Evolutionary conservation across 306 rosid species (phyloP).

Genomic region (Begonia masoniana): DNA sequence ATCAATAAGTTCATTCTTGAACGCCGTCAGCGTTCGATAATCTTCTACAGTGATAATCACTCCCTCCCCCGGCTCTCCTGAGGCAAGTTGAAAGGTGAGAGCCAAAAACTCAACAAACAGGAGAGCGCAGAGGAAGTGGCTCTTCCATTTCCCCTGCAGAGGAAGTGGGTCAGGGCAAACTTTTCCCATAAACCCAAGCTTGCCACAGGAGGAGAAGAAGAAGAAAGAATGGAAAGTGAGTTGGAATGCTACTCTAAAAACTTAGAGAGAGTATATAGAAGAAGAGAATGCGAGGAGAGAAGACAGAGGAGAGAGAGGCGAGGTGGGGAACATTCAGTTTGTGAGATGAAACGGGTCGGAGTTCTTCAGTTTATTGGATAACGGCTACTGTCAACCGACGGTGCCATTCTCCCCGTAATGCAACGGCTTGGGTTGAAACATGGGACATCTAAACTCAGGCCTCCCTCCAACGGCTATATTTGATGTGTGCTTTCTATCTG

Average conservation of each 20-base stretch:
- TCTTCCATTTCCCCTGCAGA: slow-evolving; percentile 6
- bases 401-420: neutral
- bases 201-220: neutral
- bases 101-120: slow-evolving; percentile 9
- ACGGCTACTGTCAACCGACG: neutral
- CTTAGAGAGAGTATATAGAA: neutral
- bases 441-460: slow-evolving; percentile 1
- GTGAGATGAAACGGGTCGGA: neutral
- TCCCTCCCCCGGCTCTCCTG: slow-evolving; percentile 46
- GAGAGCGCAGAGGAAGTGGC: neutral
- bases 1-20: slow-evolving; percentile 53
- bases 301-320: no score
- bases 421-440: slow-evolving; percentile 30
- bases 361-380: neutral
- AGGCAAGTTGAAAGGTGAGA: slow-evolving; percentile 18
- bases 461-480: slow-evolving; percentile 63
- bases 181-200: neutral
- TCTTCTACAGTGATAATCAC: slow-evolving; percentile 41
- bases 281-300: neutral
- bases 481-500: neutral
- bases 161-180: slow-evolving; percentile 8
- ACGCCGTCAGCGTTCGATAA: slow-evolving; percentile 49
- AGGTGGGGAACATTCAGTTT: neutral
- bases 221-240: neutral
- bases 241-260: neutral